Evolutionary conservation across 805 yeast genomes (phyloP), one percentile per base, ranked within the genome.

Genomic region (Monosporozyma unispora): DNA sequence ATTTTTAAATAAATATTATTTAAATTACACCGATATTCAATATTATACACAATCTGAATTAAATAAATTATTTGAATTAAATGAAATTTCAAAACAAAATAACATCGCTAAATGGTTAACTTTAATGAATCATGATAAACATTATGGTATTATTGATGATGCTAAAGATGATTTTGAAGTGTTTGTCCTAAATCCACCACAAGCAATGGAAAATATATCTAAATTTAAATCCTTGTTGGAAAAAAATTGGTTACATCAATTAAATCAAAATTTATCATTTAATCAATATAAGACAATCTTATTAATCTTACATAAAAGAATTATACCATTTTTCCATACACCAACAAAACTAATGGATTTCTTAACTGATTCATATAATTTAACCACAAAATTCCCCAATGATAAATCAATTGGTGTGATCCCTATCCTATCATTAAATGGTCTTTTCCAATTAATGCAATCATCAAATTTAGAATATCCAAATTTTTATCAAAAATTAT

Each of bases 331-430:
- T 60, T 77, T 88, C 75, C 75, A 78, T 43, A 82, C 81, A 55
- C 96, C 98, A 6, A 84, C 87, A 41, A 74, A 78, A 52, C 70
- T 93, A 44, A 90, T 93, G 96, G 99, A 91, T 70, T 93, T 91
- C 63, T 72, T 91, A 52, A 88, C 96, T 0, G 95, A 87, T 52
- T 82, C 95, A 2, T 90, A 88, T 62, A 75, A 85, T 55, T 40
- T 71, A 60, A 57, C 57, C 38, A 49, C 14, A 21, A 21, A 21
- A 21, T 28, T 49, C 25, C 46, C 49, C 3, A 60, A 63, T 43
- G 61, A 58, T 33, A 48, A 46, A 61, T 39, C 73, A 59, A 72
- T 79, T 44, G 81, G 79, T 3, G 74, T 83, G 6, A 71, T 83
- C 12, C 84, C 90, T 16, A 78, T 91, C 42, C 69, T 93, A 48